phyloP scores from a whole-genome alignment of 805 yeast genomes.

The Lipomyces yamadae region DNA sequence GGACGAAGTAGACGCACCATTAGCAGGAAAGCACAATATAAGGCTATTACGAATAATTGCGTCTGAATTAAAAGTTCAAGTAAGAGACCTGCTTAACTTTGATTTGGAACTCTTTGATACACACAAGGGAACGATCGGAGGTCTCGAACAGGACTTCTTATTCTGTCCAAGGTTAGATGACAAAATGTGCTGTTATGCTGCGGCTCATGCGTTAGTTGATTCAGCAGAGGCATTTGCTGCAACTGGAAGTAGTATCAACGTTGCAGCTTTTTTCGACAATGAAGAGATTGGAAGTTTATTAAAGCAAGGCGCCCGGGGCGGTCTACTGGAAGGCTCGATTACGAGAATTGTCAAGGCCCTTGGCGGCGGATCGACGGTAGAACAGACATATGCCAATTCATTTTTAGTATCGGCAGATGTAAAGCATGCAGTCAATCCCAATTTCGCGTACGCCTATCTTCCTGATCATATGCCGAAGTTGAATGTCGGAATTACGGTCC shows the following conservation, averaged over 20 bases:
- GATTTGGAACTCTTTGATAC: slow-evolving; percentile 81
- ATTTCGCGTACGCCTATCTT: slow-evolving; percentile 58
- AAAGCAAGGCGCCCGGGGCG: slow-evolving; percentile 82
- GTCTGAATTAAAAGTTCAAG: slow-evolving; percentile 55
- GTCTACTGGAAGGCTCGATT: slow-evolving; percentile 64
- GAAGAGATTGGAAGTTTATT: slow-evolving; percentile 84
- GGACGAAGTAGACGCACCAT: slow-evolving; percentile 42
- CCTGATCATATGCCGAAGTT: slow-evolving; percentile 81
- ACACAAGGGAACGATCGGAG: slow-evolving; percentile 78
- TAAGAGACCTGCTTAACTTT: slow-evolving; percentile 65
- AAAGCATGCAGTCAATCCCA: slow-evolving; percentile 79
- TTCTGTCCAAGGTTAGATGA: slow-evolving; percentile 85
- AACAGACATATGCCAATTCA: slow-evolving; percentile 61
- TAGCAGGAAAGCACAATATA: slow-evolving; percentile 49
- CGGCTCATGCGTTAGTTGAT: slow-evolving; percentile 61
- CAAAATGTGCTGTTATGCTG: slow-evolving; percentile 77
- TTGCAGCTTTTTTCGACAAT: slow-evolving; percentile 72
- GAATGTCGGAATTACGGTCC: slow-evolving; percentile 71
- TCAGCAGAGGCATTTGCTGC: slow-evolving; percentile 45
- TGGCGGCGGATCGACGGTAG: slow-evolving; percentile 40
- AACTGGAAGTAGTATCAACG: slow-evolving; percentile 45
- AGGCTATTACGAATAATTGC: slow-evolving; percentile 71
- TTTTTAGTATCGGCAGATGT: slow-evolving; percentile 83
- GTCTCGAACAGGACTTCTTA: slow-evolving; percentile 73
- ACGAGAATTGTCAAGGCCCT: slow-evolving; percentile 48